phyloP scores from a whole-genome alignment of 345 rosid genomes.

The Moricandia arvensis region DNA sequence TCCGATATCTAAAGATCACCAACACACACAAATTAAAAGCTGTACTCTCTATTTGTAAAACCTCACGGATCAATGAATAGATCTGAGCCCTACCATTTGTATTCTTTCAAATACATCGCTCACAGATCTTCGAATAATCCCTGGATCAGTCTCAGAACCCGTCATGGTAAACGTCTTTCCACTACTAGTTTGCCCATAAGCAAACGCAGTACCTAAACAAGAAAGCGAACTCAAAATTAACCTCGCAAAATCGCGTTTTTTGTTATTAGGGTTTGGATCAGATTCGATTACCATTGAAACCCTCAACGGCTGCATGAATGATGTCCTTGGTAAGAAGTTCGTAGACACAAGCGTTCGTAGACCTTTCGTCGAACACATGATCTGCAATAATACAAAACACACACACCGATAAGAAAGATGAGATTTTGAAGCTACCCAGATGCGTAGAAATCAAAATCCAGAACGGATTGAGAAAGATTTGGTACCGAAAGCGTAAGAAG shows the following conservation, averaged over 20 bases:
- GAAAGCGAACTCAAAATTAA: neutral
- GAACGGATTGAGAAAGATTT: neutral
- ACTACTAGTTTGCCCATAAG: constrained; percentile 98
- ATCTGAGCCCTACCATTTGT: constrained; percentile 39
- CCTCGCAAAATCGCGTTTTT: neutral
- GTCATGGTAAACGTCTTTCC: constrained; percentile 98
- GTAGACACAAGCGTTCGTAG: constrained; percentile 62
- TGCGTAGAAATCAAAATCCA: neutral
- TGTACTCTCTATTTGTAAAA: neutral
- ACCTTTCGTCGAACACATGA: constrained; percentile 73
- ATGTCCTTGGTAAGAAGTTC: constrained; percentile 78
- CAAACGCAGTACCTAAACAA: constrained; percentile 79
- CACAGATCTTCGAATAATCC: constrained; percentile 74
- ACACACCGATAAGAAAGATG: neutral
- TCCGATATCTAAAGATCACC: constrained; percentile 53
- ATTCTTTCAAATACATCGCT: constrained; percentile 64
- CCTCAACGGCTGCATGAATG: constrained; percentile 73
- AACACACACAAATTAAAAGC: constrained; percentile 24
- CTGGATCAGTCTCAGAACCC: constrained; percentile 74
- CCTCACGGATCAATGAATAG: neutral
- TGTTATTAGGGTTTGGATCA: neutral
- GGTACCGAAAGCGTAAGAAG: constrained; percentile 76
- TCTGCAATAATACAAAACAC: constrained; percentile 44
- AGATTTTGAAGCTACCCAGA: neutral
- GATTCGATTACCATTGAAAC: constrained; percentile 63